Conservation (phyloP, 352 stramenopile species). For the Globisporangium megalacanthum region DNA sequence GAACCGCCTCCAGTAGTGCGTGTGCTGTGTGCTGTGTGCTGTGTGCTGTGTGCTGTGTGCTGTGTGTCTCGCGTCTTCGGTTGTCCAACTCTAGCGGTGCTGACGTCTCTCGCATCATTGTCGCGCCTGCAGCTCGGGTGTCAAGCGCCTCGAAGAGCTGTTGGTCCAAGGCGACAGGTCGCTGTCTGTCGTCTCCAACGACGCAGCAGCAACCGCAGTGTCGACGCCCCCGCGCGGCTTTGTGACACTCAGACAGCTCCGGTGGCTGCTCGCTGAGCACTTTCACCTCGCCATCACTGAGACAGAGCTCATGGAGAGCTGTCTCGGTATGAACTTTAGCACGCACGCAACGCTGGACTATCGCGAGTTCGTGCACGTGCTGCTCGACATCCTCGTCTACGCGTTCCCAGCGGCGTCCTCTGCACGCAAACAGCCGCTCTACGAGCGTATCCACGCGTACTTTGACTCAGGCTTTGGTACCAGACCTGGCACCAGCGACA, state of each 20-base stretch:
- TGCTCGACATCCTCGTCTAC: conserved; percentile 59
- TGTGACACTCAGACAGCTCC: conserved; percentile 46
- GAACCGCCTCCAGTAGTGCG: conserved; percentile 46
- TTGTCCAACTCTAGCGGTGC: background rate
- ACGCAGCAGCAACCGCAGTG: background rate
- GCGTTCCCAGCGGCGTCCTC: conserved; percentile 18
- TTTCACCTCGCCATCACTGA: conserved; percentile 31
- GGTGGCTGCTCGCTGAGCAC: conserved; percentile 29
- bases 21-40: background rate
- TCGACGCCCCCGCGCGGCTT: conserved; percentile 21
- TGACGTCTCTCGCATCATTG: too few species aligned
- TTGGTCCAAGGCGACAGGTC: conserved; percentile 20
- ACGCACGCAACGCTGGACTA: conserved; percentile 42
- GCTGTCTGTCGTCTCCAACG: background rate
- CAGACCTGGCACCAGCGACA: background rate
- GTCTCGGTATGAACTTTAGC: conserved; percentile 61
- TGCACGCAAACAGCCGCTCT: conserved; percentile 15
- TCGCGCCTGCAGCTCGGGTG: conserved; percentile 19
- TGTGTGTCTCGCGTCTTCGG: background rate
- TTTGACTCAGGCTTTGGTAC: conserved; percentile 33
- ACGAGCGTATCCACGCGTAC: conserved; percentile 32
- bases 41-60: conserved; percentile 7
- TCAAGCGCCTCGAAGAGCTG: conserved; percentile 37
- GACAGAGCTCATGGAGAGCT: conserved; percentile 41
- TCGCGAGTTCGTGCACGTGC: conserved; percentile 37